Base-by-base conservation (phyloP, 176 grass and related monocot genomes). In the Alopecurus myosuroides region DNA sequence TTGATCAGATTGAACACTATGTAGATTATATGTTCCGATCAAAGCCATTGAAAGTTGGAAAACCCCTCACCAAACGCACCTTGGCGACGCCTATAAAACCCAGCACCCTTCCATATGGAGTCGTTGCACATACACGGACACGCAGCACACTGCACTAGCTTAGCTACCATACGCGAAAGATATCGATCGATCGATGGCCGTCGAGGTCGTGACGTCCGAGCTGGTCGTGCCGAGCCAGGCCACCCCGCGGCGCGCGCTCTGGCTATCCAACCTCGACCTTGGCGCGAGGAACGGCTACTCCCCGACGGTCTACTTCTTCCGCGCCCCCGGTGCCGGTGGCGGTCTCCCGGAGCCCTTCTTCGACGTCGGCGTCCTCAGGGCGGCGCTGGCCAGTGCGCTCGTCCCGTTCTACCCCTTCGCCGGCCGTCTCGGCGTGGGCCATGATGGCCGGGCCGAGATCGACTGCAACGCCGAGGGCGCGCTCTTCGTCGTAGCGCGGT, bases 221-320 rank as follows among this genome's bases (percentile, higher is more conserved):
- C 45, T 91, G 56, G 86, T 94, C 2, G n/a, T 41, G 37, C 92
- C 89, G 73, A 55, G 80, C 58, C 80, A 89, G 70, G 37, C 55
- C 42, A 94, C 92, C 26, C 86, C 89, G 45, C 85, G 58, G 76
- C 49, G 33, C 18, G 42, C 83, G 51, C 76, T 94, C 30, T 94
- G 92, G 92, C 52, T 89, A 7, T 94, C 92, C 79, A 94, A 94
- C 84, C 80, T 94, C 58, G 92, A 94, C 80, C 60, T 94, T 11
- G 81, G 84, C 25, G 92, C 80, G 12, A 35, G 89, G 31, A 80
- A 81, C 70, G 77, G 79, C 26, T 84, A 94, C 80, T 89, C 84
- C 13, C 67, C 92, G 11, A 89, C 85, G 45, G 80, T 94, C 30
- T 94, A 91, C 80, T 91, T 94, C 52, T 91, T 89, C 86, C 80